Evolutionary conservation across 306 rosid species (phyloP).

Genomic region (Quercus rubra): DNA sequence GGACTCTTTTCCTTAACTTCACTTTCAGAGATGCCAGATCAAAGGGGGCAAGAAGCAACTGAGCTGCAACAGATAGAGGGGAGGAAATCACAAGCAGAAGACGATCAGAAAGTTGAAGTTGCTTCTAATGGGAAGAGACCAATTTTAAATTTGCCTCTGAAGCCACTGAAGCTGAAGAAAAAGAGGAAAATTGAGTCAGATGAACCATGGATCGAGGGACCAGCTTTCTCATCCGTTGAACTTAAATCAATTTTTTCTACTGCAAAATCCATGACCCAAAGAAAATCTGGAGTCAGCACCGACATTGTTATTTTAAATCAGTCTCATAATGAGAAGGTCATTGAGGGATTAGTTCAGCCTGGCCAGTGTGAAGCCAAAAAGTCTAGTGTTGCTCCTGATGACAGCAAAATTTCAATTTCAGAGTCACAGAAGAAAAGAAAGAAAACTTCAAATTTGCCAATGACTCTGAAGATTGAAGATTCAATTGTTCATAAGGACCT

Average conservation of each 20-base stretch:
- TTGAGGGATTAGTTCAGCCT: constrained; percentile 18
- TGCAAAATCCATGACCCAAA: constrained; percentile 34
- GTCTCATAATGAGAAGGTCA: constrained; percentile 13
- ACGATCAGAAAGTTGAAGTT: constrained; percentile 13
- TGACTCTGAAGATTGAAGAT: constrained; percentile 1
- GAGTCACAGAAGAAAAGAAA: constrained; percentile 31
- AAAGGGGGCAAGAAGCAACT: constrained; percentile 1
- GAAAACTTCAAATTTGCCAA: constrained; percentile 13
- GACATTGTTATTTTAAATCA: constrained; percentile 24
- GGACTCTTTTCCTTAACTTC: constrained; percentile 27
- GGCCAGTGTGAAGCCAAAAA: constrained; percentile 21
- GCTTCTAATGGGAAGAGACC: constrained; percentile 1
- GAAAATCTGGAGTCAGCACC: constrained; percentile 20
- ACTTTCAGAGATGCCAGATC: constrained; percentile 24
- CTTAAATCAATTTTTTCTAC: constrained; percentile 19
- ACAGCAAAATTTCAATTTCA: constrained; percentile 21
- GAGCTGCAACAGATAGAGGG: constrained; percentile 28
- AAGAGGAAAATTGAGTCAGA: constrained; percentile 33
- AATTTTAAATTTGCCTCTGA: constrained; percentile 1
- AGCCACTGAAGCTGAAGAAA: constrained; percentile 13
- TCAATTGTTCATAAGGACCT: constrained; percentile 19
- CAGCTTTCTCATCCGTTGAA: constrained; percentile 9
- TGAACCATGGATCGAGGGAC: constrained; percentile 17
- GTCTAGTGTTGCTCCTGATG: constrained; percentile 31
- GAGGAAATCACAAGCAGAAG: constrained; percentile 11